These are phyloP conservation scores for Quercus robur DNA, from an alignment of 306 rosid species.

Conservation along the genomic window DNA sequence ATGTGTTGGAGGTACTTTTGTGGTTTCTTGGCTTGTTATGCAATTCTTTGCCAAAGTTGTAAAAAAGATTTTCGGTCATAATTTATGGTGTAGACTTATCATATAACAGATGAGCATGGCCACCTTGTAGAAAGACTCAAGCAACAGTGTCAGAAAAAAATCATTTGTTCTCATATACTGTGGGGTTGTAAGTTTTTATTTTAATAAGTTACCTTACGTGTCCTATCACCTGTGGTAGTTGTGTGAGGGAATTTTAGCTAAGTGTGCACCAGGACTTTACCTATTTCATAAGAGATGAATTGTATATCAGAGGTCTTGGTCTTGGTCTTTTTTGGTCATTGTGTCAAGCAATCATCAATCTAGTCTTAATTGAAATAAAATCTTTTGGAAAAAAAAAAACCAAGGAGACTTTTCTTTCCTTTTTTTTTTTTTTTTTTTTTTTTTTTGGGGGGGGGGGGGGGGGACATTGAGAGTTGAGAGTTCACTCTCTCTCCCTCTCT, in stretches of 20 bases:
- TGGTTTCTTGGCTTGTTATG: conserved; percentile 5
- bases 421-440: not conserved
- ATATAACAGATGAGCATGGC: not conserved
- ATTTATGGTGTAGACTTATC: not conserved
- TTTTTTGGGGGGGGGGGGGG: no score
- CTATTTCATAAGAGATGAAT: not conserved
- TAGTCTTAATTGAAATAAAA: not conserved
- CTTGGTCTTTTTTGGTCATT: not conserved
- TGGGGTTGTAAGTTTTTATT: not conserved
- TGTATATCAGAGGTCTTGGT: not conserved
- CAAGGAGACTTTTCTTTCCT: not conserved
- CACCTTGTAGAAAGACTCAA: not conserved
- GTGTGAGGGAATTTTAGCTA: not conserved
- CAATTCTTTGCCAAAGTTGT: not conserved
- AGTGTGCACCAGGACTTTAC: not conserved
- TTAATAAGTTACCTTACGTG: not conserved
- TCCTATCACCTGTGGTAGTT: not conserved
- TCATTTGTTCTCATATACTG: not conserved
- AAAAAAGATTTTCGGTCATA: not conserved
- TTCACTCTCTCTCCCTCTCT: no score
- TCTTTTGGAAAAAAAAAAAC: not conserved
- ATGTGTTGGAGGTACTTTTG: conserved; percentile 81
- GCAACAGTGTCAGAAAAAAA: not conserved
- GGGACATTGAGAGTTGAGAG: no score
- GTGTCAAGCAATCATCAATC: not conserved